Evolutionary conservation across 257 asterid species (phyloP), one percentile per base, ranked within the genome.

Genomic region (Eucommia ulmoides): DNA sequence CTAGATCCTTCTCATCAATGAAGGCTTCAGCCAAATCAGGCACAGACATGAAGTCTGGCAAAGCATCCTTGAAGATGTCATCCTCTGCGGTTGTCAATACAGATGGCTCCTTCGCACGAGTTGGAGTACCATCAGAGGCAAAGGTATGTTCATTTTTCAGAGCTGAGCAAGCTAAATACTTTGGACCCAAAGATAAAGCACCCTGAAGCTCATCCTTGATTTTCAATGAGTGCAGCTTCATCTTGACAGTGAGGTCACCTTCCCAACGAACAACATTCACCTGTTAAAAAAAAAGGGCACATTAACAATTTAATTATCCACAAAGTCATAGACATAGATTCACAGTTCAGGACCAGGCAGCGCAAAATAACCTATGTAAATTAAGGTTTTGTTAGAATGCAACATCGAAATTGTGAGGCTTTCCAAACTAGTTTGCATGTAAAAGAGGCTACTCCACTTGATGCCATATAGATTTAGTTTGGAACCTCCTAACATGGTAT

Each of bases 181-280:
- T 80, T 47, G 88, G 78, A 56, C 66, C 67, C 44, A 77, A 59
- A 60, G 83, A 70, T 51, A 69, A 67, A 66, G 82, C 70, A 58
- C 84, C 85, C 76, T 79, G 96, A 67, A 78, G 93, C 54, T 80
- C 83, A 69, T 91, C 98, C 80, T 73, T 74, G 72, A 91, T 83
- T 69, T 78, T 86, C 80, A 91, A 63, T 1, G 98, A 86, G 66
- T 81, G 94, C 77, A 91, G 82, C 78, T 91, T 91, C 81, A 75
- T 59, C 80, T 86, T 86, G 50, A 83, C 75, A 15, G 81, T 65
- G 65, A 91, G 56, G 62, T 91, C 98, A 69, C 77, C 75, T 57
- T 58, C 65, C 56, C 78, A 81, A 45, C 81, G 78, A 14, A 84
- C 77, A 57, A 91, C 81, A 66, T 80, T 84, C 65, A 91, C 88